Conservation (phyloP, 257 asterid species). For the Agastache rugosa region DNA sequence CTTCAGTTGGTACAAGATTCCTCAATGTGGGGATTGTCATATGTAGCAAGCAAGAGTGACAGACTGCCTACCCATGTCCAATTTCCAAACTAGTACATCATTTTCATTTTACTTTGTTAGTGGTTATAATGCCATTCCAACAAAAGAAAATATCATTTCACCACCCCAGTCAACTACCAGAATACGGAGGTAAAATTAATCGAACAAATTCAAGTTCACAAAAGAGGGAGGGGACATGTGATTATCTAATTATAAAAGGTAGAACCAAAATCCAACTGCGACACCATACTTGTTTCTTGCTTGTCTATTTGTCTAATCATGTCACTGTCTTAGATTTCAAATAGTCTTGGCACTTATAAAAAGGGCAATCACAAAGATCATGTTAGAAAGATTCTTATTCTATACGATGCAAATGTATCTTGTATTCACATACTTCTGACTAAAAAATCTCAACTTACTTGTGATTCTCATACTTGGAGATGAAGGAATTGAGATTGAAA, state of each 20-base stretch:
- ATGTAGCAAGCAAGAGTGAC: constrained; percentile 34
- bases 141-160: constrained; percentile 32
- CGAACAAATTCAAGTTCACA: constrained; percentile 33
- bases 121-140: constrained; percentile 30
- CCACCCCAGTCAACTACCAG: constrained; percentile 32
- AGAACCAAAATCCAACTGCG: constrained; percentile 21
- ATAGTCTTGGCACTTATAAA: background rate
- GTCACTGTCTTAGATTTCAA: background rate
- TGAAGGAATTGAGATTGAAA: background rate
- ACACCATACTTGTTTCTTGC: background rate
- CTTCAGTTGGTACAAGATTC: background rate
- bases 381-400: background rate
- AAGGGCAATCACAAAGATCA: constrained; percentile 13
- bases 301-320: background rate
- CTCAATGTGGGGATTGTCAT: constrained; percentile 17
- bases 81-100: constrained; percentile 3
- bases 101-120: constrained; percentile 21
- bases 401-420: constrained; percentile 14
- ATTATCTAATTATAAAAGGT: constrained; percentile 20
- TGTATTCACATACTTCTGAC: constrained; percentile 7
- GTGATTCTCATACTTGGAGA: constrained; percentile 19
- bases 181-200: constrained; percentile 16
- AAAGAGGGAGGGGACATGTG: background rate
- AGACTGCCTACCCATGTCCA: constrained; percentile 31
- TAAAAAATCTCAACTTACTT: constrained; percentile 23